Conservation (phyloP, 2,329 filamentous ascomycete species). For the Stemphylium lycopersici region DNA sequence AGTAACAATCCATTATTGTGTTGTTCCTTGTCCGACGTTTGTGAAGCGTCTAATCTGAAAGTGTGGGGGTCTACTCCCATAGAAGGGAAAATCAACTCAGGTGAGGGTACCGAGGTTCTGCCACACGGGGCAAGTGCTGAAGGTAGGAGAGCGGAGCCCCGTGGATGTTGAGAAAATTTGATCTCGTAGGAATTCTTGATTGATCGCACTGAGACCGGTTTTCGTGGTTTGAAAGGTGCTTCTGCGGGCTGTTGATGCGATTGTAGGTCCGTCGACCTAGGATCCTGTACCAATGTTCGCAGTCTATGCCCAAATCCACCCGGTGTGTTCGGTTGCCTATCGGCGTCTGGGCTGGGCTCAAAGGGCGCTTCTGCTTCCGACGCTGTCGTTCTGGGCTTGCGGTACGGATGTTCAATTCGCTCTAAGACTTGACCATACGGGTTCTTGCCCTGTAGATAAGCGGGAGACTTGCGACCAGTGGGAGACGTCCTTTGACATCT, state of each 20-base stretch:
- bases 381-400: constrained; percentile 11
- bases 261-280: constrained; percentile 2
- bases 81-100: background rate
- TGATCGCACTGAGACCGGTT: constrained; percentile 32
- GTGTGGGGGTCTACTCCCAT: background rate
- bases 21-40: background rate
- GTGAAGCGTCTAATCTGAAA: background rate
- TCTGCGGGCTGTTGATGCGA: constrained; percentile 9
- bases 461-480: constrained; percentile 28
- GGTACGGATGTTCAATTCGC: constrained; percentile 28
- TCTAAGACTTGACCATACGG: constrained; percentile 41
- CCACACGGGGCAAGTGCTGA: constrained; percentile 4
- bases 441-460: constrained; percentile 41
- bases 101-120: constrained; percentile 5
- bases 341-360: constrained; percentile 27
- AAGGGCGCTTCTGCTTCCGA: constrained; percentile 22
- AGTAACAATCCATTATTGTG: background rate
- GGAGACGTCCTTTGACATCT: constrained; percentile 7
- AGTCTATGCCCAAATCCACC: constrained; percentile 27
- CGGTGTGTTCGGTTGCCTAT: constrained; percentile 26
- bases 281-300: constrained; percentile 8
- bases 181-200: constrained; percentile 39
- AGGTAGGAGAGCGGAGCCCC: constrained; percentile 20
- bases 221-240: constrained; percentile 15
- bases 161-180: constrained; percentile 25